Evolutionary conservation across 2,329 filamentous ascomycete genomes (phyloP), one percentile per base, ranked within the genome.

Genomic region (Sarocladiaceae sp.): DNA sequence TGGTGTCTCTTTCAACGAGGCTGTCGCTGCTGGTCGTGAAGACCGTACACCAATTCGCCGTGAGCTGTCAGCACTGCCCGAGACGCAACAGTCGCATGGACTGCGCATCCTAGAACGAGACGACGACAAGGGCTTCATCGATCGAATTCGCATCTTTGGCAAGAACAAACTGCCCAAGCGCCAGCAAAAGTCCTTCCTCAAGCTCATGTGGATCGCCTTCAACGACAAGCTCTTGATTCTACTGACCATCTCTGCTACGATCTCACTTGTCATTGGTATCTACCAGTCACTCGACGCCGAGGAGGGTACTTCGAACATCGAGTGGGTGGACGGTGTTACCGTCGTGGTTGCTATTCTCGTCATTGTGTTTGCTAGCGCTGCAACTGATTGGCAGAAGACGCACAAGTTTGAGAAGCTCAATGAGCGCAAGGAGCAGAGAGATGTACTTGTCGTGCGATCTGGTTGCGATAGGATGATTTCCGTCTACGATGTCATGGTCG

Each of bases 351-450:
- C 88, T 49, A 89, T 92, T 55, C 64, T 86, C 15, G 84, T 92
- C 57, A 88, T 92, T 40, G 85, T 91, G 3, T 67, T 87, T 20
- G 88, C 90, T 18, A 88, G 87, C 55, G 87, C 88, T 13, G 72
- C 84, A 29, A 92, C 90, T 57, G 88, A 92, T 63, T 92, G 84
- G 78, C 87, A 92, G 61, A 91, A 91, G 67, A 88, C 91, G 64
- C 78, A 85, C 42, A 87, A 90, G 62, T 92, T 92, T 60, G 84
- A 88, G 39, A 90, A 89, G 65, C 72, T 92, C 55, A 91, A 91
- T 68, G 83, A 83, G 66, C 89, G 90, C 63, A 92, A 92, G 66
- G 84, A 90, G 48, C 84, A 90, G 62, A 79, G 88, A 26, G 72
- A 79, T 47, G 83, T 93, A 58, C 90, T 89, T 55, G 84, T 90